Conservation (phyloP, 163 green algal genomes). For the Scenedesmus sp. region DNA sequence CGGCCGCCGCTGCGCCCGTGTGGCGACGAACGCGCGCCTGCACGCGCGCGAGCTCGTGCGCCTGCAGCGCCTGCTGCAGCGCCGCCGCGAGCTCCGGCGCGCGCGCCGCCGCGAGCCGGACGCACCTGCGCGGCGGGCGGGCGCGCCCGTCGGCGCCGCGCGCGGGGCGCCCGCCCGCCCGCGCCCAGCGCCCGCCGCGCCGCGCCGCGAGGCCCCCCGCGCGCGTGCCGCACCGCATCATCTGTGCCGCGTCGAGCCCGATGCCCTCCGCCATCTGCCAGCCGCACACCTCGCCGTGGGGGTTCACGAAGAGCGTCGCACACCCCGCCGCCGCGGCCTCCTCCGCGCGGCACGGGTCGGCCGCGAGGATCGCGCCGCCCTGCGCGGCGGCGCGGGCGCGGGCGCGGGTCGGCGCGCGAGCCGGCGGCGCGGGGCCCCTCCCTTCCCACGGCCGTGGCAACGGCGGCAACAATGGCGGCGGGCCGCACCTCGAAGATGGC, state of each 20-base stretch:
- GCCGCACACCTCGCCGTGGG: conserved; percentile 83
- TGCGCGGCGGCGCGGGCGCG: conserved; percentile 21
- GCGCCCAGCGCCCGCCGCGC: too few species aligned
- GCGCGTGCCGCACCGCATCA: conserved; percentile 49
- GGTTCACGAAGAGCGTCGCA: conserved; percentile 82
- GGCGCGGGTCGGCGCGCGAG: too few species aligned
- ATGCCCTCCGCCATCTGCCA: conserved; percentile 85
- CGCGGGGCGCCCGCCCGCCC: too few species aligned
- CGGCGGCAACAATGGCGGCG: too few species aligned
- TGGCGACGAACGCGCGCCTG: conserved; percentile 65
- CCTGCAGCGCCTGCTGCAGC: conserved; percentile 70
- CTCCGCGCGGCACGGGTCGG: conserved; percentile 85
- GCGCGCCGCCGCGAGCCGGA: conserved; percentile 62
- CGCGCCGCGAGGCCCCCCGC: background rate
- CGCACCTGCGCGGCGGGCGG: conserved; percentile 47
- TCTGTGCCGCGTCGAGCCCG: conserved; percentile 62
- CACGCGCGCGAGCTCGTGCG: conserved; percentile 70
- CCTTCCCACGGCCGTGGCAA: too few species aligned
- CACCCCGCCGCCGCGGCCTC: conserved; percentile 66
- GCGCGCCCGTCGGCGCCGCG: too few species aligned
- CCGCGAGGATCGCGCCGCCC: conserved; percentile 67
- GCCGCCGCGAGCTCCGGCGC: conserved; percentile 54
- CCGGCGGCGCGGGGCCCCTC: too few species aligned
- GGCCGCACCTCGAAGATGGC: conserved; percentile 78
- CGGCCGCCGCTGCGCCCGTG: conserved; percentile 23